Conservation (phyloP, 768 basidiomycete species). For the Boletellus emodensis region DNA sequence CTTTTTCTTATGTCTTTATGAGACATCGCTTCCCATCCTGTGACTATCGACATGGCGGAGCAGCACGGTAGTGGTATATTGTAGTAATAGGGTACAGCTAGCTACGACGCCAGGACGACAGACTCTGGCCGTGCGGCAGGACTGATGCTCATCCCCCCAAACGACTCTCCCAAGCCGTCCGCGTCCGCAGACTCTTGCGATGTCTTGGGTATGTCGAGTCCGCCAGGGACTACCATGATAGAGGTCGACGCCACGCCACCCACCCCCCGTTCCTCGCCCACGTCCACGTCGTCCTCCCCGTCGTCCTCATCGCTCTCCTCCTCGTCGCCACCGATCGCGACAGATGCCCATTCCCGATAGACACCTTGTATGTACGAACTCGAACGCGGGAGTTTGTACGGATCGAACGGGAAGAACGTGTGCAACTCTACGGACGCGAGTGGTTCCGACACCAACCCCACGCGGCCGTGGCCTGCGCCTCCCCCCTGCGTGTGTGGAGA, state of each 20-base stretch:
- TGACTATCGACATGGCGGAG: too few species aligned
- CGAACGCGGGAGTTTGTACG: conserved; percentile 84
- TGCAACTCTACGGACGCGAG: conserved; percentile 68
- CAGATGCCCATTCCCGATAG: conserved; percentile 87
- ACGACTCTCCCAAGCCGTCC: conserved; percentile 50
- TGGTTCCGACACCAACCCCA: not conserved
- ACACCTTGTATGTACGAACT: conserved; percentile 72
- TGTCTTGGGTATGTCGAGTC: conserved; percentile 22
- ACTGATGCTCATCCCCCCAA: conserved; percentile 84
- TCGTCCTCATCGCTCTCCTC: conserved; percentile 68
- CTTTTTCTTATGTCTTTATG: too few species aligned
- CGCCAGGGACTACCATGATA: conserved; percentile 5
- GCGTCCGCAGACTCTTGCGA: conserved; percentile 12
- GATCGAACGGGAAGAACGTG: conserved; percentile 98
- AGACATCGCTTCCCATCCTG: too few species aligned
- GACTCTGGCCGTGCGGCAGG: conserved; percentile 39
- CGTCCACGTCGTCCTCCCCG: conserved; percentile 40
- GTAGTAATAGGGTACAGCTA: not conserved
- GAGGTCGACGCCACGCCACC: too few species aligned
- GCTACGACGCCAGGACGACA: conserved; percentile 13
- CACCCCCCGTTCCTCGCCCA: conserved; percentile 21
- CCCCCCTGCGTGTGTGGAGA: conserved; percentile 28
- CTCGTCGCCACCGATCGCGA: conserved; percentile 65
- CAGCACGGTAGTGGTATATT: too few species aligned
- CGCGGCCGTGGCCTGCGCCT: not conserved